Percentiles rank a stretch among this genome's conserved stretches.
phyloP scores from a whole-genome alignment of 2,329 filamentous ascomycete species.

The Fusarium hainanense region DNA sequence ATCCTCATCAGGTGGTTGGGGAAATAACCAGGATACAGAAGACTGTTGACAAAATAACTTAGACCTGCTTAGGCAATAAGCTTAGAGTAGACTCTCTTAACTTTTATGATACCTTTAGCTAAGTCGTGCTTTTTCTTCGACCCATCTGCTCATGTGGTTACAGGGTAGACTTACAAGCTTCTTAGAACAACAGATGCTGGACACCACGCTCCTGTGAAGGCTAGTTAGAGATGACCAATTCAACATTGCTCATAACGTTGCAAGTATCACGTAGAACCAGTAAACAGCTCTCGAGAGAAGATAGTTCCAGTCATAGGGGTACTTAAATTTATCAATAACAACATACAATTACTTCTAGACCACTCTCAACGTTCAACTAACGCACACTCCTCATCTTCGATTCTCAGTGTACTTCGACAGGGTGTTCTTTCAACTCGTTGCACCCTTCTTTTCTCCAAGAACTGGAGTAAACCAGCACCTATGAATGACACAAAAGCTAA shows the following conservation, averaged over 20 bases:
- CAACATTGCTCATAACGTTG: fast-evolving
- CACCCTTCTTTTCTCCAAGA: background rate
- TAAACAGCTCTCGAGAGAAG: fast-evolving
- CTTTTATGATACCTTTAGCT: too few species aligned
- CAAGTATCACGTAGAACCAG: background rate
- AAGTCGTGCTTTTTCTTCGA: too few species aligned
- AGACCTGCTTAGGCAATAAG: too few species aligned
- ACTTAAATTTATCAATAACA: too few species aligned
- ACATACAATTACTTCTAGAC: too few species aligned
- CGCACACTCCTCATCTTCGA: background rate
- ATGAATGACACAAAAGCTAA: background rate
- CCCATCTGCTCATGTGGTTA: background rate
- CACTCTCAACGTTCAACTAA: too few species aligned
- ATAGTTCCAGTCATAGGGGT: background rate
- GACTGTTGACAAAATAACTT: too few species aligned
- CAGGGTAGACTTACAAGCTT: background rate
- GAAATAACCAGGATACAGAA: too few species aligned
- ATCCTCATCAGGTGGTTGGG: fast-evolving
- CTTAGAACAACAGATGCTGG: fast-evolving
- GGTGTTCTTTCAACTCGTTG: fast-evolving
- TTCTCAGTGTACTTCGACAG: background rate
- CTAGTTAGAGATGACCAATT: background rate
- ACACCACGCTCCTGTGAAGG: background rate
- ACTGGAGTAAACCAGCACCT: background rate
- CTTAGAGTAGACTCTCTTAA: too few species aligned